A percentile compares a stretch with the other conserved stretches of the same genome.
phyloP scores from a whole-genome alignment of 2,329 filamentous ascomycete species.

The Fusarium nurragi region DNA sequence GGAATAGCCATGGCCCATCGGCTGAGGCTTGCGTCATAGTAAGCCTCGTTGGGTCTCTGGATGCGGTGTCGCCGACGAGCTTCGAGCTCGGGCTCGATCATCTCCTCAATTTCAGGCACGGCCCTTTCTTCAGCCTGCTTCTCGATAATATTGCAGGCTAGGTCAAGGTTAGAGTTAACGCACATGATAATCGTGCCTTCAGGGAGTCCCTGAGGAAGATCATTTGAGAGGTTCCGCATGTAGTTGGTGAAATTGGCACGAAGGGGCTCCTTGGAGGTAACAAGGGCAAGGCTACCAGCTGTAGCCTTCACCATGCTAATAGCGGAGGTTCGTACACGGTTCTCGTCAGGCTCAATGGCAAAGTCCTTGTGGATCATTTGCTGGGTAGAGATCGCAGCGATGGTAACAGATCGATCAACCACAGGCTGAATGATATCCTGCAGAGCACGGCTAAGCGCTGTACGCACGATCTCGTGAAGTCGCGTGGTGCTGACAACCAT shows the following conservation, averaged over 20 bases:
- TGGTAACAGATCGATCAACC: conserved; percentile 96
- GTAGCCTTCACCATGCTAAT: conserved; percentile 95
- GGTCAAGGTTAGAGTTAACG: conserved; percentile 95
- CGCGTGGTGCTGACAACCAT: conserved; percentile 78
- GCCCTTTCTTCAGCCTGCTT: conserved; percentile 95
- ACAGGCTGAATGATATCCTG: conserved; percentile 98
- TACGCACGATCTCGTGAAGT: conserved; percentile 80
- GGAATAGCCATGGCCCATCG: conserved; percentile 95
- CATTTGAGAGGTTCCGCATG: conserved; percentile 75
- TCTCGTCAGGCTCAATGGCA: conserved; percentile 89
- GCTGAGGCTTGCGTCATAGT: conserved; percentile 82
- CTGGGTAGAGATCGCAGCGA: conserved; percentile 94
- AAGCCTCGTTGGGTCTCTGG: conserved; percentile 82
- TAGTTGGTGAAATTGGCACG: conserved; percentile 98
- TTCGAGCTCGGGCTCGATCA: conserved; percentile 84
- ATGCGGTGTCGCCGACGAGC: conserved; percentile 78
- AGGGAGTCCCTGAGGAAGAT: conserved; percentile 82
- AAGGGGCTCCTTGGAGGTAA: conserved; percentile 98
- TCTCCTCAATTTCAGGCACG: conserved; percentile 91
- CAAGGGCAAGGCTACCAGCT: conserved; percentile 90
- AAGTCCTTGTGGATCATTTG: conserved; percentile 98
- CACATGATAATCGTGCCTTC: conserved; percentile 98
- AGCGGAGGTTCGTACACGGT: conserved; percentile 83
- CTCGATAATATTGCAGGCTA: conserved; percentile 93
- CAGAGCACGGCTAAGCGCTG: conserved; percentile 87